Evolutionary conservation across 352 stramenopile species (phyloP), one percentile per base, ranked within the genome.

Genomic region (Phytophthora nicotianae): DNA sequence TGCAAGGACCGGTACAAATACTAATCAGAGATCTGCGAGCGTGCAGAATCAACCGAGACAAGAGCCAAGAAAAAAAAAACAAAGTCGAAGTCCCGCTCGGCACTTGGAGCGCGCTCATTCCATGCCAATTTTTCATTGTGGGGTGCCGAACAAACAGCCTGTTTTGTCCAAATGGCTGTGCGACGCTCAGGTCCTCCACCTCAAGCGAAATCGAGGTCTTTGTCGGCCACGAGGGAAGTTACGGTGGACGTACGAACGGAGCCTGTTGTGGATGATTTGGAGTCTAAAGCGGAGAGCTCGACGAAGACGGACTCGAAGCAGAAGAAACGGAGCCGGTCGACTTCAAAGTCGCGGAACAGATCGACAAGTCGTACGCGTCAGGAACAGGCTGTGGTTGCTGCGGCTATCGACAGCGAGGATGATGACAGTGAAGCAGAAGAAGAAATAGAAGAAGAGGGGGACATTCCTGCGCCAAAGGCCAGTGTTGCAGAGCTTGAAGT

Each of bases 401-500:
- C 29, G 13, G 32, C 26, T 54, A 40, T 37, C 27, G 7, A 13
- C 23, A 43, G 13, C 19, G 32, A 42, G 11, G 19, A 35, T 21
- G 32, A 48, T 20, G 43, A 53, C 37, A 48, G 10, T 21, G 45
- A 55, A 24, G 48, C 11, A n/a, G 29, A 53, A 6, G 46, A 52
- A 23, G 53, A 53, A 53, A 33, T 33, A 33, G 27, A 33, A 33
- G 27, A 33, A 33, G 27, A 9, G 27, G 47, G 20, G 14, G 19
- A 42, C 17, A 32, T 42, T 19, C 48, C 48, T 54, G 9, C 19
- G 5, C 33, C 20, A 16, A 26, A n/a, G 49, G 17, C 24, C 14
- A 38, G 19, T 26, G 46, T 49, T 6, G n/a, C 45, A 29, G 55
- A 62, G 42, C 20, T 63, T 38, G 35, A 56, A 46, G 41, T 35